Evolutionary conservation across 805 yeast species (phyloP), one percentile per base, ranked within the genome.

Genomic region (Kodamaea neixiangensis): DNA sequence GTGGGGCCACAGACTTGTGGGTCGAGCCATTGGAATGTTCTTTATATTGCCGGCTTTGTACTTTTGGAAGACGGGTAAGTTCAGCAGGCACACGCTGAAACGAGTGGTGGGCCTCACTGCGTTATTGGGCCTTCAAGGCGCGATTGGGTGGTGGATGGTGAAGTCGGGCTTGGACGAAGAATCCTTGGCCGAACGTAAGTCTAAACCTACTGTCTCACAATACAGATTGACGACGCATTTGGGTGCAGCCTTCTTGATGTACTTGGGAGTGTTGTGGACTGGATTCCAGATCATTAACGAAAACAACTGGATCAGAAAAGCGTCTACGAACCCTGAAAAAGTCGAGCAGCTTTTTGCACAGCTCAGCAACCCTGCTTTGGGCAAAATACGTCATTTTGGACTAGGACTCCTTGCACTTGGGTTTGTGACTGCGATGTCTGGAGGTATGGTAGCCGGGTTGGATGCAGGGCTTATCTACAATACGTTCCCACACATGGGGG

Each of bases 61-160:
- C 65, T 91, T 91, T 60, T 85, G 89, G 61, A 76, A 77, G 14
- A 72, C 85, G 3, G 81, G 82, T 38, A 83, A 76, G 55, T 83
- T 93, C 9, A 83, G 91, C 2, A 69, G 81, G 2, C 83, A 83
- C 52, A 86, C 88, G 3, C 85, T 89, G 45, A 73, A 74, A 50
- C 79, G 89, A 58, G 73, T 94, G 13, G 68, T 88, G 17, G 89
- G 89, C 1, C 79, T 94, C 43, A 80, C 96, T 39, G 83, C 78
- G 0, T 72, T 94, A 47, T 77, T 94, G 51, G 99, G 97, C 9
- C 72, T 94, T 44, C 99, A 94, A 75, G 99, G 99, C 48, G 87
- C 86, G 48, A 86, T 94, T 58, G 99, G 99, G 29, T 94, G 99
- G 99, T 94, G 99, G 99, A 94, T 94, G 99, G 99, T 94, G 47